Conservation (phyloP, 352 stramenopile species). For the Globisporangium alternatum region DNA sequence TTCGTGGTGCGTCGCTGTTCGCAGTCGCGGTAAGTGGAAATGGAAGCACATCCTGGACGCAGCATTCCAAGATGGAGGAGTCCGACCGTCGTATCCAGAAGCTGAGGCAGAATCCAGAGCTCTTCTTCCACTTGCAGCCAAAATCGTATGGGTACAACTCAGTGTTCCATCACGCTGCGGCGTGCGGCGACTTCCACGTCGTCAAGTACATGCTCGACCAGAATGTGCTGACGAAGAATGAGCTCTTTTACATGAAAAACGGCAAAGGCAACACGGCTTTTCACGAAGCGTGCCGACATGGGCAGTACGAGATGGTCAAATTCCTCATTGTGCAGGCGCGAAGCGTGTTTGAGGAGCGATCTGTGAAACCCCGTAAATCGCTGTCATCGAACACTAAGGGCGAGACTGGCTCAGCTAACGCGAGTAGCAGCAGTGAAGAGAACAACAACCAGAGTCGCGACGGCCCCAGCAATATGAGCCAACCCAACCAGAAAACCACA, state of each 20-base stretch:
- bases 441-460: conserved; percentile 15
- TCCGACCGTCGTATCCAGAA: conserved; percentile 59
- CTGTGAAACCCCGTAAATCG: neutral
- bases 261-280: conserved; percentile 53
- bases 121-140: conserved; percentile 58
- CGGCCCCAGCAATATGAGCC: neutral
- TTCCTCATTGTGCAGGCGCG: conserved; percentile 39
- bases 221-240: conserved; percentile 8
- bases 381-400: neutral
- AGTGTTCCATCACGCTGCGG: conserved; percentile 64
- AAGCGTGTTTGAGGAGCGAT: conserved; percentile 1
- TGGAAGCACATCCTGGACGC: conserved; percentile 29
- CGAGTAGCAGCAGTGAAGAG: neutral
- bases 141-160: conserved; percentile 58
- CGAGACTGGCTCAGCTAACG: neutral
- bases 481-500: neutral
- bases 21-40: conserved; percentile 6
- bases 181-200: conserved; percentile 69
- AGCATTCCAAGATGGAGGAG: conserved; percentile 65
- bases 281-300: conserved; percentile 60
- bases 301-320: conserved; percentile 74
- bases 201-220: conserved; percentile 72
- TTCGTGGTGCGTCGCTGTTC: conserved; percentile 21
- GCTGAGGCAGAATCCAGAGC: conserved; percentile 37
- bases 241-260: conserved; percentile 53